Percentiles rank a stretch among this genome's conserved stretches.
These are phyloP conservation scores for Sungouiella thailandica DNA, from an alignment of 805 yeast genomes.

Conservation along the genomic window DNA sequence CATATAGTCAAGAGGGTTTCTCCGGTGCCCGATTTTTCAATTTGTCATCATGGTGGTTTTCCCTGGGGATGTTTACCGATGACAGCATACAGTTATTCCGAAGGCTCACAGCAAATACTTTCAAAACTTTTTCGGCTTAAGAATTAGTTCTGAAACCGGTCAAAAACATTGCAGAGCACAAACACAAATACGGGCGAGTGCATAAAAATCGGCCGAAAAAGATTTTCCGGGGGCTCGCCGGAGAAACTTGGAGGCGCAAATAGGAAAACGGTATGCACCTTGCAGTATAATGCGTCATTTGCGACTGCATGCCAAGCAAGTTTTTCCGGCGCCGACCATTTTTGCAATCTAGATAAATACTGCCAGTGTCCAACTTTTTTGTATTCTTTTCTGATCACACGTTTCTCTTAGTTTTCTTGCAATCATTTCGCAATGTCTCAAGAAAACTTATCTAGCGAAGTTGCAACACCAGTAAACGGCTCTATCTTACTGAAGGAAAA, in stretches of 20 bases:
- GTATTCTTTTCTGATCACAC: constrained; percentile 3
- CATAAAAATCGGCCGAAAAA: too few species aligned
- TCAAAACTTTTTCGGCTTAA: too few species aligned
- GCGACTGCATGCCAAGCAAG: constrained; percentile 2
- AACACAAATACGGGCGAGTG: too few species aligned
- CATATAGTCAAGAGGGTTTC: too few species aligned
- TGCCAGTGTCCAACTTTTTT: background rate
- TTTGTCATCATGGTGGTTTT: too few species aligned
- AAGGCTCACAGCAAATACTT: too few species aligned
- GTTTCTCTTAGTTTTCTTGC: constrained; percentile 1
- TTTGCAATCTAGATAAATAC: constrained; percentile 2
- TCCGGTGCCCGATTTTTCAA: too few species aligned
- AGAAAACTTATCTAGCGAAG: constrained; percentile 24
- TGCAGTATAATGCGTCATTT: constrained; percentile 5
- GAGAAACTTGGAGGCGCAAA: constrained; percentile 17
- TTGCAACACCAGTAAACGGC: constrained; percentile 29
- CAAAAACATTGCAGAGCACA: too few species aligned
- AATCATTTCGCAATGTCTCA: constrained; percentile 16
- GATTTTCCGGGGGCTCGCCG: constrained; percentile 16
- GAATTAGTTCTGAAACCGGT: too few species aligned
- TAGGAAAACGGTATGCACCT: too few species aligned
- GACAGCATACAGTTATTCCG: too few species aligned
- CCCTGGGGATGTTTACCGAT: too few species aligned
- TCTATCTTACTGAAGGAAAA: constrained; percentile 22
- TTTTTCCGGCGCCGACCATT: constrained; percentile 7